Percentiles rank a stretch among this genome's conserved stretches.
Conservation (phyloP, 768 basidiomycete genomes). For the Lyophyllum semitale region DNA sequence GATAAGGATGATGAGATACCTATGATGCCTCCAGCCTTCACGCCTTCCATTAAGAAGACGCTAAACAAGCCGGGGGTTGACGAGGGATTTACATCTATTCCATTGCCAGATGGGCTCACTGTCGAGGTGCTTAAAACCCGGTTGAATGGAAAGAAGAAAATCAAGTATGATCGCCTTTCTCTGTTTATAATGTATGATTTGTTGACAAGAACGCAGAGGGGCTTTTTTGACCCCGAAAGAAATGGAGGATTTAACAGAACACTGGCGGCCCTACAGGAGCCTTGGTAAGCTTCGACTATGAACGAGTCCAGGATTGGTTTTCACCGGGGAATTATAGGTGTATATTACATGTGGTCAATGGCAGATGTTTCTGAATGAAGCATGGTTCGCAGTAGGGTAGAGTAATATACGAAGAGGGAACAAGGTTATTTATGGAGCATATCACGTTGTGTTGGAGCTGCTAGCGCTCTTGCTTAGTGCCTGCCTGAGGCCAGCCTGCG, state of each 20-base stretch:
- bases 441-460: constrained; percentile 2
- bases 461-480: constrained; percentile 12
- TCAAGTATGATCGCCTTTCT: constrained; percentile 53
- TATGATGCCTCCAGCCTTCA: constrained; percentile 57
- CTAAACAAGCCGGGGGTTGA: constrained; percentile 38
- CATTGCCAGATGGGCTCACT: constrained; percentile 63
- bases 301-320: not conserved
- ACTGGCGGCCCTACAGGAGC: constrained; percentile 83
- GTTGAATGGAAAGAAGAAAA: constrained; percentile 67
- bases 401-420: not conserved
- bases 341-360: constrained; percentile 89
- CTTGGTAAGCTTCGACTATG: constrained; percentile 51
- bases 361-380: constrained; percentile 38
- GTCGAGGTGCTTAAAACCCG: constrained; percentile 58
- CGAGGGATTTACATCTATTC: constrained; percentile 24
- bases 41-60: constrained; percentile 66
- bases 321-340: constrained; percentile 41
- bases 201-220: constrained; percentile 45
- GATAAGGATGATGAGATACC: constrained; percentile 31
- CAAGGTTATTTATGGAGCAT: too few species aligned
- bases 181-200: constrained; percentile 6
- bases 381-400: not conserved
- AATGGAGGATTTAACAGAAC: constrained; percentile 75
- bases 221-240: constrained; percentile 77
- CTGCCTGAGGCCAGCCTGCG: constrained; percentile 11